Percentiles rank a stretch among this genome's conserved stretches.
phyloP scores from a whole-genome alignment of 441 rosid genomes.

The Geranium incanum region DNA sequence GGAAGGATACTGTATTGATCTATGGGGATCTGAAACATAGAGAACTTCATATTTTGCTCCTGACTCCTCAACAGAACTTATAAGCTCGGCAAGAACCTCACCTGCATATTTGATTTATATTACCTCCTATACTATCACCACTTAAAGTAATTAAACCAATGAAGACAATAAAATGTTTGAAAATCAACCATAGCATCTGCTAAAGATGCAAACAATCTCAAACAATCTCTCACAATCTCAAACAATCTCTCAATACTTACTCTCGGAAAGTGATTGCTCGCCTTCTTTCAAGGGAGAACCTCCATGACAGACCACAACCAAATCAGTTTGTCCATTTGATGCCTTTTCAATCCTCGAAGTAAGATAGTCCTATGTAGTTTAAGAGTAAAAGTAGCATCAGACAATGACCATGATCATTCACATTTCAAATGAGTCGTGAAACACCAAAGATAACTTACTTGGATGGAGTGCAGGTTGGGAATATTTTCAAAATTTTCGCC shows the following conservation, averaged over 20 bases:
- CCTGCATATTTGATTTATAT: neutral
- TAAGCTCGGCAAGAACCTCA: conserved; percentile 55
- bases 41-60: conserved; percentile 67
- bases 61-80: conserved; percentile 50
- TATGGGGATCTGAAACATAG: conserved; percentile 66
- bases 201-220: neutral
- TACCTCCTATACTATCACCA: neutral
- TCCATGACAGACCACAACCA: conserved; percentile 63
- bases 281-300: conserved; percentile 35
- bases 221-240: too few species aligned
- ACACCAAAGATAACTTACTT: conserved; percentile 35
- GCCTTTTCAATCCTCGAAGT: conserved; percentile 53
- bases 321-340: conserved; percentile 50
- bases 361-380: conserved; percentile 47
- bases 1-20: conserved; percentile 48
- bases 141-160: neutral
- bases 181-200: neutral
- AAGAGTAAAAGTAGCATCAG: neutral
- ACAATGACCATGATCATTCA: neutral
- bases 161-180: too few species aligned
- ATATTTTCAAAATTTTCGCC: conserved; percentile 57
- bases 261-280: conserved; percentile 42
- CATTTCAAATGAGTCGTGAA: neutral
- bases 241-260: conserved; percentile 44
- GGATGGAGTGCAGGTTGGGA: conserved; percentile 47